Percentiles rank a stretch among this genome's conserved stretches.
These are phyloP conservation scores for Eutrema heterophyllum DNA, from an alignment of 345 rosid genomes.

Conservation along the genomic window DNA sequence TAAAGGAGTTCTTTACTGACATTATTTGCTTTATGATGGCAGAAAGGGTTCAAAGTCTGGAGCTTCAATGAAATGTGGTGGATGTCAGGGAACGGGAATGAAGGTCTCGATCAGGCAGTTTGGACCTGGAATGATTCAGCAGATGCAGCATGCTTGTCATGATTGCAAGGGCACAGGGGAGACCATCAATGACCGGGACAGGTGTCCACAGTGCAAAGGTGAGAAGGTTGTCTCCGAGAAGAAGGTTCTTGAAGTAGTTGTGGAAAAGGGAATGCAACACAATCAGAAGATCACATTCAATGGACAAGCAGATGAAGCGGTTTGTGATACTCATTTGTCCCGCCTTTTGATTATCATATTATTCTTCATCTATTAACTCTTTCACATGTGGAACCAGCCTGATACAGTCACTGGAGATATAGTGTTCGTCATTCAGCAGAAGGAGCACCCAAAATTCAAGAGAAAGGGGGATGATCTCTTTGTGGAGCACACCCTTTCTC, in stretches of 20 bases:
- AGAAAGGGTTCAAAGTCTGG: constrained; percentile 95
- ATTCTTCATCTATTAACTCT: not conserved
- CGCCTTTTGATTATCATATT: not conserved
- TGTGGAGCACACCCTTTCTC: constrained; percentile 72
- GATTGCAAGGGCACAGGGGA: constrained; percentile 95
- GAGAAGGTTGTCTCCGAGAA: constrained; percentile 78
- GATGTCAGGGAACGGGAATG: constrained; percentile 88
- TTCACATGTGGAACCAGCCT: constrained; percentile 52
- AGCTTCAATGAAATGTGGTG: constrained; percentile 62
- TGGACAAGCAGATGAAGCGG: constrained; percentile 94
- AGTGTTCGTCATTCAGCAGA: constrained; percentile 79
- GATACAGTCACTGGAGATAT: constrained; percentile 83
- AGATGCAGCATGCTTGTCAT: constrained; percentile 86
- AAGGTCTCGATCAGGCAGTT: constrained; percentile 85
- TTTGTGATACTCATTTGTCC: constrained; percentile 23
- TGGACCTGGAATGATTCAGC: constrained; percentile 94
- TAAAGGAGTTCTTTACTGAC: not conserved
- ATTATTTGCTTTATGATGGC: constrained; percentile 16
- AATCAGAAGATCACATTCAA: constrained; percentile 82
- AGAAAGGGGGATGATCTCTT: constrained; percentile 82
- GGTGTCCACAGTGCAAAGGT: constrained; percentile 83
- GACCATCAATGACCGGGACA: constrained; percentile 59
- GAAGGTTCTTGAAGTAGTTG: constrained; percentile 78
- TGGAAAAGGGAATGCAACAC: constrained; percentile 95
- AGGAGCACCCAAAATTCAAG: constrained; percentile 86